Evolutionary conservation across 805 yeast genomes (phyloP), one percentile per base, ranked within the genome.

Genomic region (Kregervanrija pseudodelftensis): DNA sequence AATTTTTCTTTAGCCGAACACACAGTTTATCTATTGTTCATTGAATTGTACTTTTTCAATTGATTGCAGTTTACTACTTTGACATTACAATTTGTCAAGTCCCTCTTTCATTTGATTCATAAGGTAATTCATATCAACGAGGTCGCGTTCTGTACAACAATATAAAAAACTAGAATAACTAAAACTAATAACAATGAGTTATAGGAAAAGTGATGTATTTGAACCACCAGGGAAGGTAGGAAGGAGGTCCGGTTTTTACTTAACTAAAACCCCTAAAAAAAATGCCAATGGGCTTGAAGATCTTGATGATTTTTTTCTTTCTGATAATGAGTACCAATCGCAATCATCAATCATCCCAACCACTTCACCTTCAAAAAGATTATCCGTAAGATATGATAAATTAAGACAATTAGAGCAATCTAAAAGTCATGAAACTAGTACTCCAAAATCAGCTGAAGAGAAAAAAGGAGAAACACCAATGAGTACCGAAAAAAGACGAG

Each of bases 271-370:
- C 0, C 64, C 82, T 31, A 65, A 66, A 37, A 72, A 74, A 52
- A 85, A 82, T 58, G 70, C 71, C 40, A 73, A 78, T 53, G 77
- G 82, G 28, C 74, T 82, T 76, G 90, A 83, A 53, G 83, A 79
- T 52, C 57, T 83, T 12, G 81, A 79, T 50, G 88, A 81, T 45
- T 83, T 82, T 59, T 83, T 82, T 43, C 52, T 63, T 11, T 61
- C 66, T 43, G 70, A 69, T 39, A 84, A 79, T 42, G 79, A 74
- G 14, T 67, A 62, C 22, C 60, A 55, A 39, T 50, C 58, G 7
- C 57, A 53, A 14, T 12, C 37, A 30, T 30, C 40, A 44, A 30
- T 33, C 12, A 30, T 36, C 17, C 28, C 42, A 11, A 39, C 43
- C 28, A 43, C 46, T 14, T 34, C 44, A 13, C 55, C 50, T 31